Percentiles rank a stretch among this genome's conserved stretches.
phyloP scores from a whole-genome alignment of 2,329 filamentous ascomycete species.

The Karstenula rhodostoma region DNA sequence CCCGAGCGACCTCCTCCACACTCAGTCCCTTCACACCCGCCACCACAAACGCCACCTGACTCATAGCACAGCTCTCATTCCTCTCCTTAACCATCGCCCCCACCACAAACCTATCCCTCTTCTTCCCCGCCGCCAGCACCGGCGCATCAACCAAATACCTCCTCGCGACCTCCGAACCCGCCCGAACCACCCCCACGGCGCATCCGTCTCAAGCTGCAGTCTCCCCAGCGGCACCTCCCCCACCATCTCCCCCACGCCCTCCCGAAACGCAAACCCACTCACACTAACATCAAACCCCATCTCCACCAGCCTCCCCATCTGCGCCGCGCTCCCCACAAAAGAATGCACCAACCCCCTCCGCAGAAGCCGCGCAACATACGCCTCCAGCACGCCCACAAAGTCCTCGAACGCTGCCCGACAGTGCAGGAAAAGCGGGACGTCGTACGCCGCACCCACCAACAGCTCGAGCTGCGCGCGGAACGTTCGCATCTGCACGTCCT shows the following conservation, averaged over 20 bases:
- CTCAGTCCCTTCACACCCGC: conserved; percentile 57
- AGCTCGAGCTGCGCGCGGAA: conserved; percentile 56
- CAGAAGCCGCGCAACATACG: conserved; percentile 51
- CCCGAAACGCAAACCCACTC: conserved; percentile 60
- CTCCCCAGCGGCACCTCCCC: conserved; percentile 50
- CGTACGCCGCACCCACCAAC: conserved; percentile 39
- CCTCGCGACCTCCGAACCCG: conserved; percentile 49
- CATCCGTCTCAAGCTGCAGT: conserved; percentile 59
- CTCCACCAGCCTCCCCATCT: conserved; percentile 51
- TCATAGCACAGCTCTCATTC: conserved; percentile 61
- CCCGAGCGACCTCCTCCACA: conserved; percentile 55
- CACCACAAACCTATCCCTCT: conserved; percentile 59
- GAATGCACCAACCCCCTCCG: conserved; percentile 51
- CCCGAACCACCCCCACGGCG: conserved; percentile 58
- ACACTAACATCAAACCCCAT: conserved; percentile 57
- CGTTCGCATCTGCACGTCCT: conserved; percentile 51
- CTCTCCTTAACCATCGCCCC: conserved; percentile 60
- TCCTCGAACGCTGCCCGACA: conserved; percentile 55
- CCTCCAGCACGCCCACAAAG: conserved; percentile 53
- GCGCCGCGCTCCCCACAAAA: conserved; percentile 49
- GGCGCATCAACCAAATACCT: conserved; percentile 52
- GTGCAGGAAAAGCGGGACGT: conserved; percentile 54
- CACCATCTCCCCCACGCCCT: conserved; percentile 54
- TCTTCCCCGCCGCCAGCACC: conserved; percentile 54
- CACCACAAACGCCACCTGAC: conserved; percentile 57